phyloP scores from a whole-genome alignment of 257 asterid species.

The Solanum paucissectum region DNA sequence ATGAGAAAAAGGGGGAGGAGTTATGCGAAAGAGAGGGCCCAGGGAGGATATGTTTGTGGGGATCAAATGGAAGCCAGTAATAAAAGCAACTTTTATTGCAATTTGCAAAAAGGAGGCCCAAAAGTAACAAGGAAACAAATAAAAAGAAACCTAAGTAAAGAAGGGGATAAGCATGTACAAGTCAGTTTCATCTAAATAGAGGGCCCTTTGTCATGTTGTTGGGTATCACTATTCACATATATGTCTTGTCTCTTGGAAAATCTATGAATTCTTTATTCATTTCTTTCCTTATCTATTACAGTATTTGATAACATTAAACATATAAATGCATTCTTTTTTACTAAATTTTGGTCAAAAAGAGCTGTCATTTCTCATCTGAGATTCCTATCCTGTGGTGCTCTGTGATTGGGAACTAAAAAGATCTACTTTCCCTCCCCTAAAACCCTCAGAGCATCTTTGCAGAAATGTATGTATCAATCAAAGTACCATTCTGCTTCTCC shows the following conservation, averaged over 20 bases:
- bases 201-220: slow-evolving; percentile 26
- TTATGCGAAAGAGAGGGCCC: not conserved
- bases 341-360: slow-evolving; percentile 28
- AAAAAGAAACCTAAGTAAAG: not conserved
- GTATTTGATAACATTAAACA: slow-evolving; percentile 6
- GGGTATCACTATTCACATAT: slow-evolving; percentile 18
- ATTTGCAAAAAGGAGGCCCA: not conserved
- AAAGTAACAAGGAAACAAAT: not conserved
- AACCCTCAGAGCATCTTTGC: slow-evolving; percentile 60
- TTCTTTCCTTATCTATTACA: slow-evolving; percentile 8
- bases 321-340: not conserved
- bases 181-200: slow-evolving; percentile 13
- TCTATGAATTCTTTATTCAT: slow-evolving; percentile 12
- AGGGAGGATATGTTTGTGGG: not conserved
- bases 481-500: not conserved
- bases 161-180: slow-evolving; percentile 20
- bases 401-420: slow-evolving; percentile 55
- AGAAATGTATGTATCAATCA: slow-evolving; percentile 6
- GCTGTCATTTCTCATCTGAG: slow-evolving; percentile 62
- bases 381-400: slow-evolving; percentile 78
- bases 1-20: not conserved
- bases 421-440: slow-evolving; percentile 40
- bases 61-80: not conserved
- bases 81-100: not conserved
- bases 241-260: slow-evolving; percentile 8